These are phyloP conservation scores for Mycena sp. DNA, from an alignment of 1,284 basidiomycete species.

Conservation along the genomic window DNA sequence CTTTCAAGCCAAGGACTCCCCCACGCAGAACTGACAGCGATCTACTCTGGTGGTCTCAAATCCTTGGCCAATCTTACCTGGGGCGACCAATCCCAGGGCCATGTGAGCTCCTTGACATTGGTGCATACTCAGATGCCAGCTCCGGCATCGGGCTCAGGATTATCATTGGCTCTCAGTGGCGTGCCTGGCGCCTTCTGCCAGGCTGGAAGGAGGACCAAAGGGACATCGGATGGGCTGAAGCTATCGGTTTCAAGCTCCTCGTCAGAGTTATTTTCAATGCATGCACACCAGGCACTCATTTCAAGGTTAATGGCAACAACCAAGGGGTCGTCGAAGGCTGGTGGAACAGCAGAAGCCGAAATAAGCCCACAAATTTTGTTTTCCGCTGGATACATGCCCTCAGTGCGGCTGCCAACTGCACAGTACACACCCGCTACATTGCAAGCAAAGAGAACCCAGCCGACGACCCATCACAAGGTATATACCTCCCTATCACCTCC, in stretches of 20 bases:
- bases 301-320: constrained; percentile 49
- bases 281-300: constrained; percentile 6
- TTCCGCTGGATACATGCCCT: constrained; percentile 35
- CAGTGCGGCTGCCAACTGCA: neutral
- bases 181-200: constrained; percentile 46
- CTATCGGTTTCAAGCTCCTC: constrained; percentile 49
- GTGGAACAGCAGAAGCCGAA: constrained; percentile 45
- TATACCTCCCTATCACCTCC: neutral
- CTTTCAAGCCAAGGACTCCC: constrained; percentile 6
- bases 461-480: constrained; percentile 2
- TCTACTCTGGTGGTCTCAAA: constrained; percentile 1
- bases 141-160: constrained; percentile 48
- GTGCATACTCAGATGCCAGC: constrained; percentile 55
- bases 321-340: constrained; percentile 49
- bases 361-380: constrained; percentile 32
- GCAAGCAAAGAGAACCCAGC: constrained; percentile 28
- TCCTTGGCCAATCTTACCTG: neutral
- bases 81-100: constrained; percentile 4
- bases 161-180: constrained; percentile 45
- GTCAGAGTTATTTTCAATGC: constrained; percentile 33
- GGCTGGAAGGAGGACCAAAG: constrained; percentile 41
- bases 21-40: neutral
- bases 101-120: constrained; percentile 30
- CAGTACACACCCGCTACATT: constrained; percentile 39
- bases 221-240: constrained; percentile 48